phyloP scores from a whole-genome alignment of 225 moss, liverwort and hornwort species.

The Ulota crispa region DNA sequence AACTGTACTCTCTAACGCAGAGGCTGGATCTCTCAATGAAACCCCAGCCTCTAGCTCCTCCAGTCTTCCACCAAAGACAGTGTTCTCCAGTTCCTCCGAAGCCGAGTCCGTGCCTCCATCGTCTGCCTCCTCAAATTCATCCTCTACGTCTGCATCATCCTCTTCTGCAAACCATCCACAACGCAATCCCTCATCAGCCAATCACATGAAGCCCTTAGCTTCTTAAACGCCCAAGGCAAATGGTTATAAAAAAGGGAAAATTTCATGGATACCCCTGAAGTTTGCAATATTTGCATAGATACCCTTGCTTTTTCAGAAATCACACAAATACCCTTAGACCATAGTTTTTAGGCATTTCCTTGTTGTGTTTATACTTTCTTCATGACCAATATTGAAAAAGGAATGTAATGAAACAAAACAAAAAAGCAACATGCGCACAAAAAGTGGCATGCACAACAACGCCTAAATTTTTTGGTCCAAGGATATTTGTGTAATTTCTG shows the following conservation, averaged over 20 bases:
- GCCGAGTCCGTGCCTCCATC: conserved; percentile 21
- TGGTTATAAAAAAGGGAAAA: neutral
- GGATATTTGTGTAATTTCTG: too few species aligned
- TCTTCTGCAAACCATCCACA: conserved; percentile 28
- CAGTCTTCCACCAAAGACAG: conserved; percentile 19
- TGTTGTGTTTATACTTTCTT: too few species aligned
- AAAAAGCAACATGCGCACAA: too few species aligned
- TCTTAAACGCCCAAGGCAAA: neutral
- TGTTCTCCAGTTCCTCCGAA: conserved; percentile 24
- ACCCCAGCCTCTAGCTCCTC: conserved; percentile 23
- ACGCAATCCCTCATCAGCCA: conserved; percentile 14
- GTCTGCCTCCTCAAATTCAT: conserved; percentile 42
- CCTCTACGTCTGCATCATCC: conserved; percentile 25
- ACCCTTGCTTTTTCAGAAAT: too few species aligned
- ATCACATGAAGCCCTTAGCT: neutral
- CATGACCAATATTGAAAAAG: too few species aligned
- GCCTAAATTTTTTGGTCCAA: too few species aligned
- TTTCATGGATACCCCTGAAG: too few species aligned
- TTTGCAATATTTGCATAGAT: too few species aligned
- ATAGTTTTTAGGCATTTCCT: too few species aligned
- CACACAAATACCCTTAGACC: too few species aligned
- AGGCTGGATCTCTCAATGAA: conserved; percentile 16
- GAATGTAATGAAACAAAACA: too few species aligned
- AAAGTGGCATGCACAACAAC: too few species aligned
- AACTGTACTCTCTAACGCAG: neutral